A percentile compares a stretch with the other conserved stretches of the same genome.
Evolutionary conservation across 169 alveolate species (phyloP).

Genomic region (Eimeria brunetti): DNA sequence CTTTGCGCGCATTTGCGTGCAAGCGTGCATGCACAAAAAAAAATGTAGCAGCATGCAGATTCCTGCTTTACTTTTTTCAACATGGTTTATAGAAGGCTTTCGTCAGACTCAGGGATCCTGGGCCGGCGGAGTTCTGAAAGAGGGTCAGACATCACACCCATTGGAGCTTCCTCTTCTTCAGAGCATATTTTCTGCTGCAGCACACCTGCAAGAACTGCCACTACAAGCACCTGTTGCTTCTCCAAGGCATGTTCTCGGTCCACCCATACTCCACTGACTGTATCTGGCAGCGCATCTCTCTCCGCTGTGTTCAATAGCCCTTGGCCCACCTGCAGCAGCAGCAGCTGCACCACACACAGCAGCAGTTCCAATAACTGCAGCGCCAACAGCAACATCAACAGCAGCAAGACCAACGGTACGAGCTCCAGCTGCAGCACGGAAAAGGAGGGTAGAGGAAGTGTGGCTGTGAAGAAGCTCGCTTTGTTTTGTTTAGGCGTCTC

Average conservation of each 20-base stretch:
- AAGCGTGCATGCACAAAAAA: not conserved
- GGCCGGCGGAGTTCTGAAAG: not conserved
- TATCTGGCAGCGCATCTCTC: not conserved
- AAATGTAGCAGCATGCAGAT: not conserved
- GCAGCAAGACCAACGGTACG: not conserved
- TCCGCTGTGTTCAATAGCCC: not conserved
- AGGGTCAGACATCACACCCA: not conserved
- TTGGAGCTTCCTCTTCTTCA: not conserved
- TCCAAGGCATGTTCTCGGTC: not conserved
- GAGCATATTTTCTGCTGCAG: not conserved
- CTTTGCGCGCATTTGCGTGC: not conserved
- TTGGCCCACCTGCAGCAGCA: not conserved
- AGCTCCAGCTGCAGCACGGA: not conserved
- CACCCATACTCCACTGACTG: not conserved
- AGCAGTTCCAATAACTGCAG: not conserved
- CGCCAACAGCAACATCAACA: not conserved
- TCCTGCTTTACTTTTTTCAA: not conserved
- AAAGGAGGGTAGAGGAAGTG: not conserved
- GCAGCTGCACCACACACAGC: slow-evolving; percentile 3
- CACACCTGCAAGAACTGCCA: not conserved
- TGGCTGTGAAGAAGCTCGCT: slow-evolving; percentile 4
- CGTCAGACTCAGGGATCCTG: not conserved
- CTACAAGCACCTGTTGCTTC: not conserved
- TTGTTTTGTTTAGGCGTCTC: slow-evolving; percentile 62
- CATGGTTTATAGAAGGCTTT: not conserved